Base-by-base conservation (phyloP, 208 protist genomes). In the Trichomonas gallinae region DNA sequence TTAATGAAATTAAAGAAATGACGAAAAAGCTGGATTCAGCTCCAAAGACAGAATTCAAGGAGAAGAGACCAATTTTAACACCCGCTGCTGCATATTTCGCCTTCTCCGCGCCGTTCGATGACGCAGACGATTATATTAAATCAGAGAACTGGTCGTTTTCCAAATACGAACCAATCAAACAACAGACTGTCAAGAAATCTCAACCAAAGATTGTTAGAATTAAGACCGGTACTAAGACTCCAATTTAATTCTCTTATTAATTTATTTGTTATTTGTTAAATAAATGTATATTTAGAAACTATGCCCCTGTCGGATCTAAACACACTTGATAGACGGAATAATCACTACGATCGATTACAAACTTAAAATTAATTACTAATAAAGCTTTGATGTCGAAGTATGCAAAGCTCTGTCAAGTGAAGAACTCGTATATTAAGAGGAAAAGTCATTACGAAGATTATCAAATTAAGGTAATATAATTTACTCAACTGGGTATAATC, bases 21-120 rank as follows among this genome's bases (percentile, higher is more conserved):
- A 51, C 87, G 17, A 15, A 0, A 11, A 48, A 42, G 38, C 6
- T 93, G 42, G 44, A 93, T 93, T 48, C 15, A 38, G 45, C 15
- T 34, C 17, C 17, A 93, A 17, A 23, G 13, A 15, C 26, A 38
- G 11, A 8, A 34, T 34, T 40, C 17, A 38, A 26, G 3, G 44
- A 26, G 21, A 48, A 93, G 31, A 93, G 36, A 31, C 87, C 87
- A 51, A 51, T 51, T 17, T 36, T 93, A 17, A 93, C 87, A 38
- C 87, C 87, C 36, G 87, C 87, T 38, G 87, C 87, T 58, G 87
- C 87, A 26, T 93, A 93, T 51, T 93, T 93, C 46, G 87, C 87
- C n/a, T 93, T 93, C 44, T 93, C 87, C 2, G 87, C 87, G 0
- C 87, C 87, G 38, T 93, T 93, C 46, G 87, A 93, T 93, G 87